Percentiles rank a stretch among this genome's conserved stretches.
phyloP scores from a whole-genome alignment of 2,329 filamentous ascomycete genomes.

The Stylonectria norvegica region DNA sequence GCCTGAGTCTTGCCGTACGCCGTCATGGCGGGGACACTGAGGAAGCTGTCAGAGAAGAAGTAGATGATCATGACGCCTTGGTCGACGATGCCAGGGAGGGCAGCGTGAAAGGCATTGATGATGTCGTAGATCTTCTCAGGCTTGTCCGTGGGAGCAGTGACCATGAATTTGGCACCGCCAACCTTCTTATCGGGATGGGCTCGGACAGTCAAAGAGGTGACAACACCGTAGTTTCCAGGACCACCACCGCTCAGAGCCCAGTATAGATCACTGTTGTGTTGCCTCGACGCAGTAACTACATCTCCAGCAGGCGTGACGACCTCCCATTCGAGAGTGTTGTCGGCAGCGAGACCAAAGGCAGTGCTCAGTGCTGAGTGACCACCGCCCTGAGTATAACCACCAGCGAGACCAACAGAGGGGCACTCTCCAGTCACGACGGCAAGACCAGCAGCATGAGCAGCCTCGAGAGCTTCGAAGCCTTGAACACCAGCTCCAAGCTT shows the following conservation, averaged over 20 bases:
- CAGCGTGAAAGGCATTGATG: slow-evolving; percentile 23
- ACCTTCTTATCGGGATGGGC: slow-evolving; percentile 43
- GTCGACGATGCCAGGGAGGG: slow-evolving; percentile 39
- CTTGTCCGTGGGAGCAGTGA: slow-evolving; percentile 30
- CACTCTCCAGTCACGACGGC: slow-evolving; percentile 55
- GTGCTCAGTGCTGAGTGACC: slow-evolving; percentile 49
- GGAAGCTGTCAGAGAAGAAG: slow-evolving; percentile 43
- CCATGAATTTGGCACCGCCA: slow-evolving; percentile 43
- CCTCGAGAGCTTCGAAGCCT: slow-evolving; percentile 43
- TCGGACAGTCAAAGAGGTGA: slow-evolving; percentile 52
- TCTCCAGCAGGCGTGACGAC: slow-evolving; percentile 51
- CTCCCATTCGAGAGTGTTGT: slow-evolving; percentile 54
- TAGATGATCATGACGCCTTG: slow-evolving; percentile 45
- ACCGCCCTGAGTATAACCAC: slow-evolving; percentile 59
- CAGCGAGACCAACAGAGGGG: slow-evolving; percentile 52
- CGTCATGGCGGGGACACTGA: slow-evolving; percentile 38
- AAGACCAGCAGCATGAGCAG: slow-evolving; percentile 42
- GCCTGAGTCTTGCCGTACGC: slow-evolving; percentile 43
- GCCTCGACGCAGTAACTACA: slow-evolving; percentile 43
- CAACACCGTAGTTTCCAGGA: slow-evolving; percentile 56
- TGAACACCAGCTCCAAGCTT: slow-evolving; percentile 53
- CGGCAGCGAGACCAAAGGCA: slow-evolving; percentile 54
- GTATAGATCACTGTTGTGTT: slow-evolving; percentile 53
- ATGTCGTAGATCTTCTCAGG: slow-evolving; percentile 14
- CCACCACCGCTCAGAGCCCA: slow-evolving; percentile 62